Evolutionary conservation across 805 yeast genomes (phyloP).

Genomic region (Barnettozyma populi): DNA sequence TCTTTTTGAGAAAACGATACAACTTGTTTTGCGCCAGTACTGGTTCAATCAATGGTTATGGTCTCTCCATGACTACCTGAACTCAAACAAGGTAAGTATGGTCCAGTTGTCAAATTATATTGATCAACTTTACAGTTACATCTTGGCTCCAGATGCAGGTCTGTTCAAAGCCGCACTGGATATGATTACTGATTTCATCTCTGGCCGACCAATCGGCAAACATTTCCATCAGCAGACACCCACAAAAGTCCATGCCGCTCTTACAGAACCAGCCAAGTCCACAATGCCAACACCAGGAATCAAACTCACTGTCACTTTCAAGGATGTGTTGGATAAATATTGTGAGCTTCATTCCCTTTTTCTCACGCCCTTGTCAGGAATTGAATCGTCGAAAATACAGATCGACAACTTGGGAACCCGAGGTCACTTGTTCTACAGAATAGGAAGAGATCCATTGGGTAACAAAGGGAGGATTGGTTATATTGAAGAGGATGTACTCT

Average conservation of each 20-base stretch:
- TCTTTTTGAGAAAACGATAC: conserved; percentile 24
- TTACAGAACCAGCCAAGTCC: not conserved
- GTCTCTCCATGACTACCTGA: conserved; percentile 15
- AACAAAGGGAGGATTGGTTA: conserved; percentile 36
- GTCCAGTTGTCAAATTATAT: conserved; percentile 1
- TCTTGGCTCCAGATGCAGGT: conserved; percentile 10
- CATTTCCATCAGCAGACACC: not conserved
- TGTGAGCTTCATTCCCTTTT: conserved; percentile 47
- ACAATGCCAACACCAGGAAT: conserved; percentile 31
- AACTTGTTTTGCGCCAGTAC: conserved; percentile 10
- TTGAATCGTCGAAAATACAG: conserved; percentile 30
- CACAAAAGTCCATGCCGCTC: not conserved
- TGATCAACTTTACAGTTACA: not conserved
- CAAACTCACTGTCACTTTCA: conserved; percentile 44
- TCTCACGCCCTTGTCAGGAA: conserved; percentile 14
- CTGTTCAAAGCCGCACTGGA: conserved; percentile 17
- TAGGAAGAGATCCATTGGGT: conserved; percentile 31
- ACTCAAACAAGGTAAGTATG: not conserved
- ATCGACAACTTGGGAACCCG: not conserved
- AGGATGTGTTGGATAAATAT: conserved; percentile 58
- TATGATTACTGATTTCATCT: conserved; percentile 28
- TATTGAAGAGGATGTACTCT: conserved; percentile 63
- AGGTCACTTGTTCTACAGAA: conserved; percentile 36
- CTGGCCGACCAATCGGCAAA: not conserved
- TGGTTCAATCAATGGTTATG: conserved; percentile 28